Conservation (phyloP, 495 filamentous ascomycete species). For the Talaromyces trachyspermus region DNA sequence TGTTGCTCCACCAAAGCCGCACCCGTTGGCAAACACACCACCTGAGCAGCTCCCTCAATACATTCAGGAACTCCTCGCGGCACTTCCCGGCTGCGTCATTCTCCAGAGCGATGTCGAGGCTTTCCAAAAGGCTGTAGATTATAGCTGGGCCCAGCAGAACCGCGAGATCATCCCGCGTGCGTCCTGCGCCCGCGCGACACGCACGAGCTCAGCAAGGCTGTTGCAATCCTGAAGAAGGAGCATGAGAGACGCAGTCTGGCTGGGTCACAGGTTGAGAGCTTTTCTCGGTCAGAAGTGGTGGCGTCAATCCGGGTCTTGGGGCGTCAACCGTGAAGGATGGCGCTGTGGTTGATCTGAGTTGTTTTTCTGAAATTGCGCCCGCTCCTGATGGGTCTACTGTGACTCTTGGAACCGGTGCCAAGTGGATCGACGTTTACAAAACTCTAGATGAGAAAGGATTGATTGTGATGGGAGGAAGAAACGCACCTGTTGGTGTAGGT, state of each 20-base stretch:
- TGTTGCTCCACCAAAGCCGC: conserved; percentile 2
- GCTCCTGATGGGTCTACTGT: conserved; percentile 35
- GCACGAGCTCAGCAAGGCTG: conserved; percentile 18
- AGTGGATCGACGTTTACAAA: conserved; percentile 44
- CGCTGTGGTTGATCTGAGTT: conserved; percentile 41
- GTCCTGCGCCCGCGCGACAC: conserved; percentile 18
- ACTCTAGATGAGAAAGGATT: conserved; percentile 33
- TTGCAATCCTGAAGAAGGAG: conserved; percentile 16
- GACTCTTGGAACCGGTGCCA: conserved; percentile 38
- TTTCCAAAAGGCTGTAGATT: conserved; percentile 18
- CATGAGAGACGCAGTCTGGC: conserved; percentile 11
- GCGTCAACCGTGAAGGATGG: conserved; percentile 44
- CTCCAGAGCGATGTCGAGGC: conserved; percentile 12
- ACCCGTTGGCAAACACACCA: conserved; percentile 5
- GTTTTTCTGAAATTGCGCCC: conserved; percentile 36
- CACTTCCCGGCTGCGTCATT: conserved; percentile 15
- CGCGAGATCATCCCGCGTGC: conserved; percentile 22
- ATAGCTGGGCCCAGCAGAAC: conserved; percentile 29
- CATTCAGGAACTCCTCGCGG: conserved; percentile 7
- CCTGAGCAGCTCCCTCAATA: conserved; percentile 5
- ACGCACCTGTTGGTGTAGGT: conserved; percentile 43
- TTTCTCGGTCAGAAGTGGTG: conserved; percentile 15
- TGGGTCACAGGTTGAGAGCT: conserved; percentile 3
- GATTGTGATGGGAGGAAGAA: conserved; percentile 43
- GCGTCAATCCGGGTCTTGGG: conserved; percentile 19